These are phyloP conservation scores for Xylariaceae sp. DNA, from an alignment of 2,329 filamentous ascomycete species.

Conservation along the genomic window DNA sequence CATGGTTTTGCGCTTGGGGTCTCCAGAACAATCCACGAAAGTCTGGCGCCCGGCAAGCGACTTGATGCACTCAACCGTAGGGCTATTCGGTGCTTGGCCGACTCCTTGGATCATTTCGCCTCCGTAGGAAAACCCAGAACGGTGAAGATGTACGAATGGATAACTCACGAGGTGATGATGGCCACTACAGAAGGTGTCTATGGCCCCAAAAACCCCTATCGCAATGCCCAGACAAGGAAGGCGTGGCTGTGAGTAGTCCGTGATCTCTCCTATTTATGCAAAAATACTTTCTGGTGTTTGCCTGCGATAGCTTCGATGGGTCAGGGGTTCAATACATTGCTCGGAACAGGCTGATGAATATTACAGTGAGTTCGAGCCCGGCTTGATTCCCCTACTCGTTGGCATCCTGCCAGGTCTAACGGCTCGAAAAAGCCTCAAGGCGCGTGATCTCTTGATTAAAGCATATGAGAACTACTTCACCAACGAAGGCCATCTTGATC, in stretches of 20 bases:
- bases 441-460: too few relatives aligned
- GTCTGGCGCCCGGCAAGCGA: conserved; percentile 9
- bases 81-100: conserved; percentile 9
- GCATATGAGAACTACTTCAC: too few relatives aligned
- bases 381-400: too few relatives aligned
- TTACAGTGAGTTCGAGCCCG: too few relatives aligned
- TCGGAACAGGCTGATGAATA: too few relatives aligned
- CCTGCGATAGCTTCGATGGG: too few relatives aligned
- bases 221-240: conserved; percentile 11
- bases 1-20: conserved; percentile 13
- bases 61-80: conserved; percentile 15
- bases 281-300: too few relatives aligned
- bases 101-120: conserved; percentile 6
- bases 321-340: too few relatives aligned
- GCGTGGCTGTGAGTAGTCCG: conserved; percentile 21
- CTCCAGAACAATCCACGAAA: conserved; percentile 9
- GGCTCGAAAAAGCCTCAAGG: too few relatives aligned
- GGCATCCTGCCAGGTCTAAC: too few relatives aligned
- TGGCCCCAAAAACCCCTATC: conserved; percentile 17
- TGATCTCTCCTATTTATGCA: too few relatives aligned
- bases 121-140: conserved; percentile 1
- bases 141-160: conserved; percentile 15
- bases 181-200: conserved; percentile 17
- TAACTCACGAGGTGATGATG: conserved; percentile 12
- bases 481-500: too few relatives aligned